Evolutionary conservation across 2,329 filamentous ascomycete species (phyloP).

Genomic region (Simplicillium sp.): DNA sequence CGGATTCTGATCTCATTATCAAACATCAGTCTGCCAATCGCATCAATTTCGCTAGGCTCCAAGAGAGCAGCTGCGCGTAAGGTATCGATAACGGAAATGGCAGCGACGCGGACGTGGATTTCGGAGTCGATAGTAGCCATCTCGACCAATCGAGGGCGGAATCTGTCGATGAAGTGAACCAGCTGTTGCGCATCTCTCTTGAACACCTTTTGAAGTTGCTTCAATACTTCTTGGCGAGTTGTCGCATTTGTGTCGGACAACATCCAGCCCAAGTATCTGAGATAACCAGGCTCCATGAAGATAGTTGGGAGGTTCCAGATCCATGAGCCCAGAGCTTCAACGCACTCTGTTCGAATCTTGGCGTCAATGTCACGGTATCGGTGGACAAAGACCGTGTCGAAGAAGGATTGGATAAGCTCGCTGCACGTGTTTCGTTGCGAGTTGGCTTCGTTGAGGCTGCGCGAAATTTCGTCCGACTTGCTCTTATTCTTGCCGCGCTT

Average conservation of each 20-base stretch:
- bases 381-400: conserved; percentile 89
- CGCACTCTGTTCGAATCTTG: conserved; percentile 79
- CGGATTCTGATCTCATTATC: conserved; percentile 78
- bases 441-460: conserved; percentile 60
- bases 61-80: conserved; percentile 78
- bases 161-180: conserved; percentile 87
- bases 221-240: conserved; percentile 77
- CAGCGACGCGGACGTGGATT: conserved; percentile 65
- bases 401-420: conserved; percentile 70
- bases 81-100: conserved; percentile 73
- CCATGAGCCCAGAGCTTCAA: conserved; percentile 80
- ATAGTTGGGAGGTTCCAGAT: conserved; percentile 74
- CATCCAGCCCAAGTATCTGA: conserved; percentile 93
- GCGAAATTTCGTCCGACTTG: conserved; percentile 63
- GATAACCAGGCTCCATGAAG: conserved; percentile 83
- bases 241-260: conserved; percentile 70
- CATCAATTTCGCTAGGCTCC: conserved; percentile 85
- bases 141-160: conserved; percentile 78
- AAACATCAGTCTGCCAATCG: conserved; percentile 79
- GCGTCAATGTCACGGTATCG: conserved; percentile 91
- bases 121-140: conserved; percentile 86
- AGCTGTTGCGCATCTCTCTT: conserved; percentile 73
- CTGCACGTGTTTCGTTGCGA: conserved; percentile 61
- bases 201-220: conserved; percentile 72
- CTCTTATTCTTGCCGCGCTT: conserved; percentile 67